Evolutionary conservation across 73 alveolate genomes (phyloP).

Genomic region (Stentor coeruleus): DNA sequence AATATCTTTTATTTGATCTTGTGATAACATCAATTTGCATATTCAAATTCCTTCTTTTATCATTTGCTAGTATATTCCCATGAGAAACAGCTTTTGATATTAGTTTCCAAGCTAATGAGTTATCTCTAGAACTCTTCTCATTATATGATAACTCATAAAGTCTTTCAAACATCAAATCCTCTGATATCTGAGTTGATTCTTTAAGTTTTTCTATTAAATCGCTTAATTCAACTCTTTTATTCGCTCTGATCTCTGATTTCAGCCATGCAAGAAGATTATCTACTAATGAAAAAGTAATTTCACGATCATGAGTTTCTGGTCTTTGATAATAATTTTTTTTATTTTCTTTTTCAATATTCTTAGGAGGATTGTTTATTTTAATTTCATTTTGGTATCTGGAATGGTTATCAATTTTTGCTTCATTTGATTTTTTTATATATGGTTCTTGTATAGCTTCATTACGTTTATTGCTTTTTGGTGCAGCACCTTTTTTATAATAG

Average conservation of each 20-base stretch:
- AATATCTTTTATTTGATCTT: too few relatives aligned
- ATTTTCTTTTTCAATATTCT: not conserved
- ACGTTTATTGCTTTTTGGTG: too few relatives aligned
- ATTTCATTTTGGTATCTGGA: not conserved
- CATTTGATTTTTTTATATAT: not conserved
- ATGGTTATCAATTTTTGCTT: not conserved
- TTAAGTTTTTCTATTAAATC: not conserved
- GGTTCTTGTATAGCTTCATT: too few relatives aligned
- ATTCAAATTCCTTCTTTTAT: too few relatives aligned
- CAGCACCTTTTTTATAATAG: not conserved
- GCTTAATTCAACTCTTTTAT: not conserved
- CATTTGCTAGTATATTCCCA: too few relatives aligned
- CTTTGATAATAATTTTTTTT: not conserved
- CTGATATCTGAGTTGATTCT: not conserved
- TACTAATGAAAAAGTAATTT: not conserved
- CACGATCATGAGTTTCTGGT: not conserved
- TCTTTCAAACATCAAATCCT: not conserved
- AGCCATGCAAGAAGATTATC: not conserved
- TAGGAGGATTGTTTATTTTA: not conserved
- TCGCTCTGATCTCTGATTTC: too few relatives aligned
- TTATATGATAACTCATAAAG: not conserved
- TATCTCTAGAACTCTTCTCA: not conserved
- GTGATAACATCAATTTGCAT: too few relatives aligned
- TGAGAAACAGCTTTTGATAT: not conserved
- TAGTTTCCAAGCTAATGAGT: not conserved